Evolutionary conservation across 2,329 filamentous ascomycete species (phyloP).

Genomic region (Cryphonectria carpinicola): DNA sequence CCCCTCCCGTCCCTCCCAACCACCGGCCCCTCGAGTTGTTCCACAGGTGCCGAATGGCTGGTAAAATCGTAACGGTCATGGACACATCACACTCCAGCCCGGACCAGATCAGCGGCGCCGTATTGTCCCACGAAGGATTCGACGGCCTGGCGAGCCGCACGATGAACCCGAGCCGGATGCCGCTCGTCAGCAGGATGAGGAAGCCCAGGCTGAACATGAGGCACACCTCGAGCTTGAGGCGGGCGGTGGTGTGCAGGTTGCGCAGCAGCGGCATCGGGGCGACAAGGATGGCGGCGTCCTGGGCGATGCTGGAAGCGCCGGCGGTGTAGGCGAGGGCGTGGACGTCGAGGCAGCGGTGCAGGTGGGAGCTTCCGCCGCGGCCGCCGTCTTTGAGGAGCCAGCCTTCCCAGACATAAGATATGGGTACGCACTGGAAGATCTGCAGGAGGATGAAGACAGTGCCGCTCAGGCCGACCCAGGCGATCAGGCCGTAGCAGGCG

Average conservation of each 20-base stretch:
- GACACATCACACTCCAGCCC: conserved; percentile 47
- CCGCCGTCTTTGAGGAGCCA: conserved; percentile 34
- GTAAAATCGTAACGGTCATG: conserved; percentile 46
- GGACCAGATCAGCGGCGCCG: conserved; percentile 46
- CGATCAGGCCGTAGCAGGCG: conserved; percentile 33
- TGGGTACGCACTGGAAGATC: conserved; percentile 43
- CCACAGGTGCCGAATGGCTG: conserved; percentile 41
- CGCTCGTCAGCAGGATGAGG: conserved; percentile 42
- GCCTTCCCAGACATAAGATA: conserved; percentile 39
- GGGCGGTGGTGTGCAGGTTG: conserved; percentile 35
- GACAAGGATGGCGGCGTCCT: conserved; percentile 40
- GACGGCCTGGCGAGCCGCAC: conserved; percentile 37
- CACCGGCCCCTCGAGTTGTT: conserved; percentile 23
- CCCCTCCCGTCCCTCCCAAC: conserved; percentile 17
- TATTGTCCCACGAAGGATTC: conserved; percentile 48
- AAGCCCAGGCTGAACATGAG: conserved; percentile 44
- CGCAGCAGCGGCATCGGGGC: conserved; percentile 40
- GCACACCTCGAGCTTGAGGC: conserved; percentile 35
- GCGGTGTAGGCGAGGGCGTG: conserved; percentile 37
- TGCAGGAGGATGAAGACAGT: conserved; percentile 38
- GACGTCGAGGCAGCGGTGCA: conserved; percentile 38
- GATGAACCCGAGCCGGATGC: conserved; percentile 41
- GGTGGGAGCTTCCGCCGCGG: neutral
- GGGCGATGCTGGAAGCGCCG: conserved; percentile 38
- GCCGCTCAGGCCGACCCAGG: conserved; percentile 35